Evolutionary conservation across 2,329 filamentous ascomycete genomes (phyloP).

Genomic region (Nannizziopsis arthrosporioides): DNA sequence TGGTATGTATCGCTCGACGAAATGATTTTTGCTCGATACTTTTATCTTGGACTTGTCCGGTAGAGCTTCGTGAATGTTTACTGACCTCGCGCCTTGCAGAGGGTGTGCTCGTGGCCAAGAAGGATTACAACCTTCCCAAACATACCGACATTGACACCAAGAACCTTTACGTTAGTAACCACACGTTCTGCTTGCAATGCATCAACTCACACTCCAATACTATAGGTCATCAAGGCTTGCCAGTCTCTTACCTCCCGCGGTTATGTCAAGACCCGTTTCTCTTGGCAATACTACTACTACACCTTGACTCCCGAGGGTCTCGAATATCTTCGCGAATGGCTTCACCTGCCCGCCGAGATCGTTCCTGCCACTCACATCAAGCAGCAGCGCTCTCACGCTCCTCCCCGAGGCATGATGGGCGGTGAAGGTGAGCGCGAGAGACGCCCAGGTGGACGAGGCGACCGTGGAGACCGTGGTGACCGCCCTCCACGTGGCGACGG

Average conservation of each 20-base stretch:
- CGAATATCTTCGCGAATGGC: constrained; percentile 99
- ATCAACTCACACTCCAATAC: background rate
- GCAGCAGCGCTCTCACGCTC: constrained; percentile 97
- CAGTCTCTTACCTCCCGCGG: constrained; percentile 97
- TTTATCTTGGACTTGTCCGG: background rate
- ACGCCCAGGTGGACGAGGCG: constrained; percentile 73
- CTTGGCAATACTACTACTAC: constrained; percentile 99
- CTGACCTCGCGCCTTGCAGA: constrained; percentile 34
- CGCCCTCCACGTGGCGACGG: constrained; percentile 57
- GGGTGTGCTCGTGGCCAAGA: constrained; percentile 89
- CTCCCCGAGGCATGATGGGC: constrained; percentile 96
- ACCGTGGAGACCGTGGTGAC: constrained; percentile 51
- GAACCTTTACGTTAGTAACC: constrained; percentile 69
- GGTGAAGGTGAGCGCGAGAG: constrained; percentile 63
- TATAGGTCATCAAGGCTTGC: constrained; percentile 83
- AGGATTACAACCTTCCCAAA: constrained; percentile 98
- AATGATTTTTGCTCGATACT: background rate
- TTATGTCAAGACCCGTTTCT: constrained; percentile 99
- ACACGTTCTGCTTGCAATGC: background rate
- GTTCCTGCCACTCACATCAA: constrained; percentile 99
- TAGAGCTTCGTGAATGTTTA: background rate
- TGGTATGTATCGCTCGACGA: constrained; percentile 42
- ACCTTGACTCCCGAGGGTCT: constrained; percentile 98
- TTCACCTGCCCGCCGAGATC: constrained; percentile 98
- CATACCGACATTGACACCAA: constrained; percentile 98